Base-by-base conservation (phyloP, 768 basidiomycete species). In the Pseudohyphozyma bogoriensis region DNA sequence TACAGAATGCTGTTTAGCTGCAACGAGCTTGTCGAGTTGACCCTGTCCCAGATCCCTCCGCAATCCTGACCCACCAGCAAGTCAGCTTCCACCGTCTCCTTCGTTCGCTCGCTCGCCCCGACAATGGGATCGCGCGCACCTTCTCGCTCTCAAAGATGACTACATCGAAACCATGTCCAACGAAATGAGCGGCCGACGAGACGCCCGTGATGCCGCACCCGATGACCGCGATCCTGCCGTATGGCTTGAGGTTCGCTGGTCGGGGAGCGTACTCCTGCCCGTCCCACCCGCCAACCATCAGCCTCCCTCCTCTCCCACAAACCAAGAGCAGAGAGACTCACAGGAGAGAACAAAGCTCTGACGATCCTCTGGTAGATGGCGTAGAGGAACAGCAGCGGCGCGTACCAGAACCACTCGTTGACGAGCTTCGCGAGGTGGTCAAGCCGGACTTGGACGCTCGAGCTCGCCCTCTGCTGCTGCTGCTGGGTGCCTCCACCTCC, bases 1-100 rank as follows among this genome's bases (percentile, higher is more conserved):
- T n/a, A n/a, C n/a, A n/a, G n/a, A n/a, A n/a, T n/a, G n/a, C n/a
- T n/a, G n/a, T 79, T 80, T 45, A 81, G 73, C 65, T 81, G 80
- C 0, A 81, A 73, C 9, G 77, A 77, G 1, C 78, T 79, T 0
- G 79, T 79, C n/a, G 69, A 72, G 68, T 81, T 82, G 42, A 80
- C 79, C 37, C 77, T 73, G 0, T 78, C 72, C 80, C 80, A 81
- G 33, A 81, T 79, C 0, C 80, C 80, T 33, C 79, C 80, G n/a
- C 76, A 62, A 10, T 26, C 31, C 54, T 61, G 46, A n/a, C n/a
- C n/a, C n/a, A n/a, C 5, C 5, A 16, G 13, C 4, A 40, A 15
- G 15, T 16, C 2, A 46, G 18, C 4, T 15, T n/a, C n/a, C n/a
- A n/a, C n/a, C n/a, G n/a, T n/a, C n/a, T n/a, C n/a, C n/a, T n/a